Evolutionary conservation across 176 grass and related monocot species (phyloP), one percentile per base, ranked within the genome.

Genomic region (Hordeum vulgare): DNA sequence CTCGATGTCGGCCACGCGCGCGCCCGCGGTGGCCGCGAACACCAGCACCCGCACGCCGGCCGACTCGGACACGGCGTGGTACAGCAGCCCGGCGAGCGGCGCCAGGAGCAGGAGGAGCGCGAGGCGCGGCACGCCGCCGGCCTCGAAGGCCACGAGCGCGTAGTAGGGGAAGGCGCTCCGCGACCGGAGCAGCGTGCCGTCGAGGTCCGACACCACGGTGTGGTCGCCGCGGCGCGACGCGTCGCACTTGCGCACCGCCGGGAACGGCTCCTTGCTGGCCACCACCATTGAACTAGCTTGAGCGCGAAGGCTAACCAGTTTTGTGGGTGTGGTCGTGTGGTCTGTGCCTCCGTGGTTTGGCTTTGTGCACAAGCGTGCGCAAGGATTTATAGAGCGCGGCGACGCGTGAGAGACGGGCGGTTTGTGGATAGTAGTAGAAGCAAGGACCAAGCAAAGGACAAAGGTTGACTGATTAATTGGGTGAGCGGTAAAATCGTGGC

Each of bases 71-170:
- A 76, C 74, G 14, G 79, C 81, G 78, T 63, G 81, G 78, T 64
- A 66, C 44, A 97, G 91, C 12, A 79, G 27, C 9, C 24, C 59
- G 6, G 75, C 89, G 4, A 94, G 25, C 17, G 94, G 89, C 34
- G 87, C 51, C 3, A 88, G 51, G 11, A 97, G 74, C 29, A 97
- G 89, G 4, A 97, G 78, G 18, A 94, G 59, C 1, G 71, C 69
- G 3, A 97, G 87, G 23, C 91, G 89, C 15, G 82, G n/a, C 44
- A 77, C 77, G 78, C 94, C 87, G 65, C 91, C 87, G 4, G 87
- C 44, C 62, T 97, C 91, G 85, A 88, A 97, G 20, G 94, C 87
- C 6, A 97, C 67, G 34, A 97, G 75, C n/a, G 89, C 89, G 74
- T 91, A 92, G 87, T 94, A 94, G 0, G 94, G 76, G 83, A 97